Conservation (phyloP, 805 yeast genomes). For the Limtongozyma cylindracea region DNA sequence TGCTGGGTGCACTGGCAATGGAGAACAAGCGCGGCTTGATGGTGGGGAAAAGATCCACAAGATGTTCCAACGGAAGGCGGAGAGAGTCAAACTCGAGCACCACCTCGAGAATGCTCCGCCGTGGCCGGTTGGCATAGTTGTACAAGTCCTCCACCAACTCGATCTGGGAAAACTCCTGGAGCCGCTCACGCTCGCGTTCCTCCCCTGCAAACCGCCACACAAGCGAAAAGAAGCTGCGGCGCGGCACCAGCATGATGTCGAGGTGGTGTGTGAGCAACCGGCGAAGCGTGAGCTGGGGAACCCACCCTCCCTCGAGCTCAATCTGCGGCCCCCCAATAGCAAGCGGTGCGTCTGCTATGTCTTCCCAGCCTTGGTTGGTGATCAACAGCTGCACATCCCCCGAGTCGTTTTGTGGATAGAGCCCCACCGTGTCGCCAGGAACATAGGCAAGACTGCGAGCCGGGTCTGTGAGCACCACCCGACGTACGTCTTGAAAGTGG, state of each 20-base stretch:
- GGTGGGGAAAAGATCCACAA: constrained; percentile 55
- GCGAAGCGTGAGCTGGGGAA: constrained; percentile 39
- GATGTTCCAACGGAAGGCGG: constrained; percentile 46
- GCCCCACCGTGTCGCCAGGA: constrained; percentile 66
- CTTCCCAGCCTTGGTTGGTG: too few relatives aligned
- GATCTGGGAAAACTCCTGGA: constrained; percentile 45
- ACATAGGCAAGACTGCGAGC: constrained; percentile 13
- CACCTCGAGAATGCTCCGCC: constrained; percentile 69
- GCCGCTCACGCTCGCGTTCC: constrained; percentile 47
- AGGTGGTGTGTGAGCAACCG: constrained; percentile 53
- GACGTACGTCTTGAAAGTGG: constrained; percentile 82
- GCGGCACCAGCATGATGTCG: constrained; percentile 65
- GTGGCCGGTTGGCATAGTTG: constrained; percentile 82
- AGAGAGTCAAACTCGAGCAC: constrained; percentile 57
- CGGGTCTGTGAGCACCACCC: constrained; percentile 9
- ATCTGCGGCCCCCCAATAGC: constrained; percentile 10
- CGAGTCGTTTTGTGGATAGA: constrained; percentile 53
- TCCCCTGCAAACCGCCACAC: constrained; percentile 38
- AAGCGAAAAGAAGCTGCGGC: constrained; percentile 53
- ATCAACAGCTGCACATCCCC: constrained; percentile 18
- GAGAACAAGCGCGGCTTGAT: constrained; percentile 69
- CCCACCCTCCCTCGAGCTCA: constrained; percentile 28
- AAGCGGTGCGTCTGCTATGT: constrained; percentile 40
- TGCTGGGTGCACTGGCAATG: constrained; percentile 38
- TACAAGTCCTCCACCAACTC: constrained; percentile 64